These are phyloP conservation scores for Aspergillus sp. DNA, from an alignment of 2,329 filamentous ascomycete species.

Conservation along the genomic window DNA sequence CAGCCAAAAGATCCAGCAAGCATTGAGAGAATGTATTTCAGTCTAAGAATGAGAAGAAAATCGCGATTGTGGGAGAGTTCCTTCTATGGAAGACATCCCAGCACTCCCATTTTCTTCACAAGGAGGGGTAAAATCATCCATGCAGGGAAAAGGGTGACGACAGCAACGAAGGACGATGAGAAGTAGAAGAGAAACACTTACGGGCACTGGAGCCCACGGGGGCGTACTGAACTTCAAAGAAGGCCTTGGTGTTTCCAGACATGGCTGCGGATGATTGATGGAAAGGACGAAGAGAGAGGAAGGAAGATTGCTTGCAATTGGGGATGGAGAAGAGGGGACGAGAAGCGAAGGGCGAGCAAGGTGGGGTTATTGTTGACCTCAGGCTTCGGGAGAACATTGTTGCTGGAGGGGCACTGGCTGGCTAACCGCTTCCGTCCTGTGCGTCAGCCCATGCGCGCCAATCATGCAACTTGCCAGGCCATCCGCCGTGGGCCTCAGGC, in stretches of 20 bases:
- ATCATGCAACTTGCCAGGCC: constrained; percentile 15
- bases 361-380: constrained; percentile 47
- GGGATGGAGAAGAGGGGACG: constrained; percentile 36
- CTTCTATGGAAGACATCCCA: background rate
- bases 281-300: constrained; percentile 54
- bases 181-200: constrained; percentile 27
- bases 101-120: background rate
- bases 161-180: constrained; percentile 14
- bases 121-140: constrained; percentile 8
- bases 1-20: constrained; percentile 23
- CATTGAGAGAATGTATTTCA: background rate
- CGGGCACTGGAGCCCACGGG: constrained; percentile 33
- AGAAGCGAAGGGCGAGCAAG: constrained; percentile 43
- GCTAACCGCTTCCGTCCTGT: constrained; percentile 21
- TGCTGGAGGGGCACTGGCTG: constrained; percentile 37
- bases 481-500: constrained; percentile 14
- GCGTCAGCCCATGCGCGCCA: constrained; percentile 20
- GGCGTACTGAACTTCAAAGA: constrained; percentile 71
- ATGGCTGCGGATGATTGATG: constrained; percentile 71
- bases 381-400: constrained; percentile 46
- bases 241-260: constrained; percentile 64
- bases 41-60: too few relatives aligned
- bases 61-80: background rate
- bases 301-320: constrained; percentile 31
- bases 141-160: background rate